These are phyloP conservation scores for Leersia perrieri DNA, from an alignment of 176 grass and related monocot genomes.

Conservation along the genomic window DNA sequence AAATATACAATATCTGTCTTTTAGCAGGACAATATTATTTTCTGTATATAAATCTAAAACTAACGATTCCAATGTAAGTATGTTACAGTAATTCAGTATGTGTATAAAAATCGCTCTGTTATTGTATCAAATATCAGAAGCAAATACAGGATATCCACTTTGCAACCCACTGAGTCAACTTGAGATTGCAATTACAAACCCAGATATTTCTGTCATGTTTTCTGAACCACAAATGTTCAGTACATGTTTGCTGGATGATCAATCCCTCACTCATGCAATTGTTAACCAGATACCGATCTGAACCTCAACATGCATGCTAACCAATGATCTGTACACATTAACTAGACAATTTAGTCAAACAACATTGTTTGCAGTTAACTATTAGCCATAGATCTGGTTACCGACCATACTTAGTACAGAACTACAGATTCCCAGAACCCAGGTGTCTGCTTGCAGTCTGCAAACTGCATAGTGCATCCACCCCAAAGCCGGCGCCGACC, in stretches of 20 bases:
- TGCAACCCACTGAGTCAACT: background rate
- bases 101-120: background rate
- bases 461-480: no score
- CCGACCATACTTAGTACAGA: background rate
- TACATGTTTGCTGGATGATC: background rate
- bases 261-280: no score
- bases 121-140: background rate
- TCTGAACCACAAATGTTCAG: background rate
- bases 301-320: background rate
- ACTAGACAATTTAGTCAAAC: background rate
- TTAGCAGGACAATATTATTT: no score
- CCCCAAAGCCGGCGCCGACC: slow-evolving; percentile 3
- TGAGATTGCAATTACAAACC: no score
- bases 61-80: no score
- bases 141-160: background rate
- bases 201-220: background rate
- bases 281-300: background rate
- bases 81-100: no score
- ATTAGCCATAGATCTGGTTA: slow-evolving; percentile 11
- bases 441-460: no score
- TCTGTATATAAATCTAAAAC: no score
- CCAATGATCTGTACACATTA: background rate
- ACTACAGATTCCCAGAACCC: background rate
- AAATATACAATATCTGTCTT: no score
- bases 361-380: background rate